Percentiles rank a stretch among this genome's conserved stretches.
phyloP scores from a whole-genome alignment of 2,329 filamentous ascomycete genomes.

The Shiraia sp. region DNA sequence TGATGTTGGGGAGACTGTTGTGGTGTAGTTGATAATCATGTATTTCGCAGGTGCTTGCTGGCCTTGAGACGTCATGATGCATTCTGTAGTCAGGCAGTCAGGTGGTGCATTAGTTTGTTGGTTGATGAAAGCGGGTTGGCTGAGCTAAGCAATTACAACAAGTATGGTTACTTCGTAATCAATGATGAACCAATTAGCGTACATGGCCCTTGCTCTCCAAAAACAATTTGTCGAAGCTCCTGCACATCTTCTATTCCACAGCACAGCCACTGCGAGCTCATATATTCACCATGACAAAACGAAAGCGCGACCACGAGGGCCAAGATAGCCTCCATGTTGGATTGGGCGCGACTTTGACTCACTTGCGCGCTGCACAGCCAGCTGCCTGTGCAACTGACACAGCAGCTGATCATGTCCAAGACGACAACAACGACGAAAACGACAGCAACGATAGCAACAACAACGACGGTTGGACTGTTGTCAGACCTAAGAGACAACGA shows the following conservation, averaged over 20 bases:
- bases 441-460: slow-evolving; percentile 15
- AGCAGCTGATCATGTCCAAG: not conserved
- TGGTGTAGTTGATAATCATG: slow-evolving; percentile 32
- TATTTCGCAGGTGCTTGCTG: too few species aligned
- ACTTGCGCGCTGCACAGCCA: slow-evolving; percentile 23
- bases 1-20: slow-evolving; percentile 54
- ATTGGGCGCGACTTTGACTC: slow-evolving; percentile 35
- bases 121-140: too few species aligned
- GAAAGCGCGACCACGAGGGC: slow-evolving; percentile 29
- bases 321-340: slow-evolving; percentile 26
- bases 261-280: not conserved
- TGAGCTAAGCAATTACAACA: too few species aligned
- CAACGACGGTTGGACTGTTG: slow-evolving; percentile 35
- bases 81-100: too few species aligned
- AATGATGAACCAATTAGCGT: too few species aligned
- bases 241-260: too few species aligned
- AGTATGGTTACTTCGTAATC: too few species aligned
- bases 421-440: slow-evolving; percentile 10
- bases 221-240: too few species aligned
- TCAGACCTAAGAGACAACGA: slow-evolving; percentile 30
- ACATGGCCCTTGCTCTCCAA: too few species aligned
- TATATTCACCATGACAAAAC: slow-evolving; percentile 29
- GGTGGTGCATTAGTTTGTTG: too few species aligned
- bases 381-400: too few species aligned
- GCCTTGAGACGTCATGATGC: too few species aligned